Evolutionary conservation across 495 filamentous ascomycete species (phyloP).

Genomic region (Viridothelium virens): DNA sequence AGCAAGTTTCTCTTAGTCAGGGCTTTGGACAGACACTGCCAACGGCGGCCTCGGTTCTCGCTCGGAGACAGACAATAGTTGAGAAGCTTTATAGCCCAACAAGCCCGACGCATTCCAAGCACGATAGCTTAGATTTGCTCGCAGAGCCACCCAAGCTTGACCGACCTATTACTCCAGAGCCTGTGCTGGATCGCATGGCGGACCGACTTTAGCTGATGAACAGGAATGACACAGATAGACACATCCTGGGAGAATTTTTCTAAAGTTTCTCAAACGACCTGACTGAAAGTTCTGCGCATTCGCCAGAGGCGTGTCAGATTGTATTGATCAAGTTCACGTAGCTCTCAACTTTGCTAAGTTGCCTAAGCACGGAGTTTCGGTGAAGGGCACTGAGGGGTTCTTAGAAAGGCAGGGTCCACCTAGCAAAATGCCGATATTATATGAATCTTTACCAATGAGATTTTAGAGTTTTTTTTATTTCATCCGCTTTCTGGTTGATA

Average conservation of each 20-base stretch:
- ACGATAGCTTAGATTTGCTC: constrained; percentile 16
- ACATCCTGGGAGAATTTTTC: background rate
- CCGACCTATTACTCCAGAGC: constrained; percentile 24
- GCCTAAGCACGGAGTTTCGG: constrained; percentile 4
- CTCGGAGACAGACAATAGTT: constrained; percentile 32
- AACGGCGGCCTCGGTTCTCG: constrained; percentile 26
- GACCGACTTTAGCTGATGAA: constrained; percentile 10
- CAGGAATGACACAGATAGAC: background rate
- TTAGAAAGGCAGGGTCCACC: background rate
- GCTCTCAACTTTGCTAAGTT: background rate
- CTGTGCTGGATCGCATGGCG: constrained; percentile 24
- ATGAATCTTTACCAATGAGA: too few relatives aligned
- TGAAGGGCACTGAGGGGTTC: background rate
- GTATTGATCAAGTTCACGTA: background rate
- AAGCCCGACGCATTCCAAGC: constrained; percentile 17
- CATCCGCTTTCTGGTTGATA: background rate
- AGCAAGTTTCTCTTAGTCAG: constrained; percentile 45
- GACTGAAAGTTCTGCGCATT: background rate
- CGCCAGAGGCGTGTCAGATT: background rate
- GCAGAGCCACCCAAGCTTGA: constrained; percentile 20
- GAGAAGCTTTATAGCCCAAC: constrained; percentile 28
- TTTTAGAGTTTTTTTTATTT: too few relatives aligned
- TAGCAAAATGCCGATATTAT: background rate
- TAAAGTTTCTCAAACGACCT: background rate
- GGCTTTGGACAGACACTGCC: constrained; percentile 55